These are phyloP conservation scores for Fusarium transvaalense DNA, from an alignment of 2,329 filamentous ascomycete species.

Conservation along the genomic window DNA sequence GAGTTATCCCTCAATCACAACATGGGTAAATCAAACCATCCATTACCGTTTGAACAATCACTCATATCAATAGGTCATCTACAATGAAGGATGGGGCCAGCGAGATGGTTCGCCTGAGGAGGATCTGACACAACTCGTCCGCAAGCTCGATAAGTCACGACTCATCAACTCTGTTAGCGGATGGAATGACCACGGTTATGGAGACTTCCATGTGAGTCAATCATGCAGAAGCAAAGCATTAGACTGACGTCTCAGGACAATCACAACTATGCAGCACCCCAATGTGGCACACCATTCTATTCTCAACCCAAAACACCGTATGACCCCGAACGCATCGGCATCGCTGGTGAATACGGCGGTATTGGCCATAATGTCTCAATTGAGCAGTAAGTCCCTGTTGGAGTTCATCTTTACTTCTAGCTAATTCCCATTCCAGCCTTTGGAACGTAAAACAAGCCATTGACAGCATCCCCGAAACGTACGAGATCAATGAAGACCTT, in stretches of 20 bases:
- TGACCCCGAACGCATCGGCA: slow-evolving; percentile 70
- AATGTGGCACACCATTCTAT: slow-evolving; percentile 78
- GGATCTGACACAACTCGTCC: slow-evolving; percentile 66
- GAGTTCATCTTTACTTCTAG: rapidly evolving
- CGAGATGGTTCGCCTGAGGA: slow-evolving; percentile 57
- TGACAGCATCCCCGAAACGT: slow-evolving; percentile 72
- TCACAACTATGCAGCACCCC: slow-evolving; percentile 78
- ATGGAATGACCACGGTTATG: slow-evolving; percentile 76
- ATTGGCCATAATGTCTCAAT: slow-evolving; percentile 74
- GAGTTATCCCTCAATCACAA: slow-evolving; percentile 27
- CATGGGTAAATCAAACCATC: too few relatives aligned
- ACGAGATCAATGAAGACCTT: slow-evolving; percentile 71
- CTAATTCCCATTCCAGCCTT: slow-evolving; percentile 57
- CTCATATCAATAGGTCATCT: slow-evolving; percentile 24
- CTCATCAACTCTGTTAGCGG: slow-evolving; percentile 73
- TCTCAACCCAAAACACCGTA: slow-evolving; percentile 67
- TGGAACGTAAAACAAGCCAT: slow-evolving; percentile 74
- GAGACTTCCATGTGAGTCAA: slow-evolving; percentile 63
- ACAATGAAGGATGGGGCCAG: slow-evolving; percentile 38
- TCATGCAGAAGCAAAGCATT: rapidly evolving
- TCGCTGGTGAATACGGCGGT: slow-evolving; percentile 80
- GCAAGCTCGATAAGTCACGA: slow-evolving; percentile 70
- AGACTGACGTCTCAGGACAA: slow-evolving; percentile 62
- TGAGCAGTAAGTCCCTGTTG: slow-evolving; percentile 50
- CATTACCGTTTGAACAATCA: too few relatives aligned